Conservation (phyloP, 495 filamentous ascomycete genomes). For the Choiromyces venosus region DNA sequence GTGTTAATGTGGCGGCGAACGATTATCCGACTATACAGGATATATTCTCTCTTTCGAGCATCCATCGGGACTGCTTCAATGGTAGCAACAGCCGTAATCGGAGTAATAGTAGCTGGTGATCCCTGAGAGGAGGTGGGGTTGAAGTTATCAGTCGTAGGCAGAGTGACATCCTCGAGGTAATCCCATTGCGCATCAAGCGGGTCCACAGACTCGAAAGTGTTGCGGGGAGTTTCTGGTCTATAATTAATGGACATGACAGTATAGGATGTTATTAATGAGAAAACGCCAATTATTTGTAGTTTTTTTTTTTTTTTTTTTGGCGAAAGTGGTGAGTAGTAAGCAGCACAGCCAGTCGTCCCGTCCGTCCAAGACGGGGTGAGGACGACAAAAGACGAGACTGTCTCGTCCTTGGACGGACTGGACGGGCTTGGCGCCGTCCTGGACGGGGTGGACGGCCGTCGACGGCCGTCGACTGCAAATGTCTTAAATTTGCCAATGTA, state of each 20-base stretch:
- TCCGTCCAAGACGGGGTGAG: too few species aligned
- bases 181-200: background rate
- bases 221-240: background rate
- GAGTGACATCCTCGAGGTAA: background rate
- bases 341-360: too few species aligned
- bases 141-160: background rate
- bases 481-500: too few species aligned
- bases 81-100: background rate
- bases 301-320: background rate
- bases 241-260: background rate
- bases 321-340: background rate
- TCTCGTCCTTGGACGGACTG: too few species aligned
- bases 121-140: background rate
- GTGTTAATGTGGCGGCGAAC: background rate
- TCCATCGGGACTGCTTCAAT: background rate
- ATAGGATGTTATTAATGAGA: background rate
- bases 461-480: too few species aligned
- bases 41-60: background rate
- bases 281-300: background rate
- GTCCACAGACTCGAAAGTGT: background rate
- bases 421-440: too few species aligned
- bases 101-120: background rate
- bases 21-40: too few species aligned
- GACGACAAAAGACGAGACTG: too few species aligned
- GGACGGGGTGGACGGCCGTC: too few species aligned